Percentiles rank a stretch among this genome's conserved stretches.
Evolutionary conservation across 345 rosid species (phyloP).

Genomic region (Syzygium jambos): DNA sequence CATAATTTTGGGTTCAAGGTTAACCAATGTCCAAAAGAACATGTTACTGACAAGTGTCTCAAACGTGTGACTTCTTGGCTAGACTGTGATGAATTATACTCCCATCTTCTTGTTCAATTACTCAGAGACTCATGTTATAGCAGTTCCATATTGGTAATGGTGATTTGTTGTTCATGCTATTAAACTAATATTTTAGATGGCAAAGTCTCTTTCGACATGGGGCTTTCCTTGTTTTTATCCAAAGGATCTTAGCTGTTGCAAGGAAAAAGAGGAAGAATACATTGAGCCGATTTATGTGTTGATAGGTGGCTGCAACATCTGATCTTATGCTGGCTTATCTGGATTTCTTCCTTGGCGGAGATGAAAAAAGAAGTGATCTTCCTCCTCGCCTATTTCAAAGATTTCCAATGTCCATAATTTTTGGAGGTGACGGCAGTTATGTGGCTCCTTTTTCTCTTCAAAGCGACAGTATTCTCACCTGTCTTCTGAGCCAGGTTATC

Average conservation of each 20-base stretch:
- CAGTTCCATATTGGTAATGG: not conserved
- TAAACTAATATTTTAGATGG: not conserved
- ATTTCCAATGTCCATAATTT: slow-evolving; percentile 69
- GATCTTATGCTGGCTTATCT: slow-evolving; percentile 93
- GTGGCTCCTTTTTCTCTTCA: slow-evolving; percentile 95
- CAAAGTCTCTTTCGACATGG: not conserved
- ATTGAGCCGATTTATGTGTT: not conserved
- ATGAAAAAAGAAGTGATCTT: slow-evolving; percentile 88
- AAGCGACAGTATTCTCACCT: slow-evolving; percentile 84
- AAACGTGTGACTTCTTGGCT: not conserved
- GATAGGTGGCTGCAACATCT: slow-evolving; percentile 92
- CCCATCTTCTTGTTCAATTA: not conserved
- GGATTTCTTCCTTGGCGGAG: slow-evolving; percentile 99
- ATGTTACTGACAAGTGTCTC: not conserved
- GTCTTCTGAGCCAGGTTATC: slow-evolving; percentile 85
- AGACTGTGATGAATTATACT: not conserved
- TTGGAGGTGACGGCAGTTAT: slow-evolving; percentile 98
- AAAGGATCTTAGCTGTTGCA: not conserved
- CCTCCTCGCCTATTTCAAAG: slow-evolving; percentile 78
- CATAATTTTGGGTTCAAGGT: not conserved
- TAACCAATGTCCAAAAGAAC: not conserved
- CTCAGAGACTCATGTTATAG: not conserved
- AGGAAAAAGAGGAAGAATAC: not conserved
- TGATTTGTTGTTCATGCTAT: not conserved
- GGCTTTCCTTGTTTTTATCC: not conserved